Conservation (phyloP, 257 asterid species). For the Nicotiana undulata region DNA sequence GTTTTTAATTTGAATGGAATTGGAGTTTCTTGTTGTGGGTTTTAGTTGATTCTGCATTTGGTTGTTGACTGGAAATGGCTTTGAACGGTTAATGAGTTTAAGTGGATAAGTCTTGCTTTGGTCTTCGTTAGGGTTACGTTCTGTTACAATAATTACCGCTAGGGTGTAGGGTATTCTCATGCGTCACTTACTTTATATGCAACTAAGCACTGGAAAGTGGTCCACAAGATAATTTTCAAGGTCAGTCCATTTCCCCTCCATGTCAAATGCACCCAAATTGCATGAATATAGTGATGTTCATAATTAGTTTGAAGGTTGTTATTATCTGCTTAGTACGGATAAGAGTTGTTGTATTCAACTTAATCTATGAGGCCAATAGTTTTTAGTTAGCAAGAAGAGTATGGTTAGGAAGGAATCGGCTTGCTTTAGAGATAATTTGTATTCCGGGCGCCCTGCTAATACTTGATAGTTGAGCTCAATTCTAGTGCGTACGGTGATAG, state of each 20-base stretch:
- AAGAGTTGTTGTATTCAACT: no score
- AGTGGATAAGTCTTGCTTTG: neutral
- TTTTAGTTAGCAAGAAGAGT: no score
- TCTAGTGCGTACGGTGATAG: neutral
- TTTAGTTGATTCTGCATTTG: neutral
- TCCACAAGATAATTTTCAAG: no score
- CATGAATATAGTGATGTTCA: neutral
- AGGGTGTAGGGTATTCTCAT: no score
- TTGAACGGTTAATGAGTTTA: neutral
- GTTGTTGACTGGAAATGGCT: neutral
- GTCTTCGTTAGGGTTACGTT: neutral
- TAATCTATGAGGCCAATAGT: no score
- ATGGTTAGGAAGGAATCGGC: neutral
- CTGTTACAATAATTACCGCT: neutral
- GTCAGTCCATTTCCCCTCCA: neutral
- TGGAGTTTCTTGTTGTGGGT: neutral
- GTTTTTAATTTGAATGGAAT: neutral
- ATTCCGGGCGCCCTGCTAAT: neutral
- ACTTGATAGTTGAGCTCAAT: neutral
- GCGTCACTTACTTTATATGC: no score
- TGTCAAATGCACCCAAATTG: neutral
- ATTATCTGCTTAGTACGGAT: neutral
- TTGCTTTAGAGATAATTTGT: neutral
- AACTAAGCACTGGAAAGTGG: neutral
- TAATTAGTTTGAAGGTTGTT: neutral